phyloP scores from a whole-genome alignment of 139 green algal species.

The Coccomyxa sp. region DNA sequence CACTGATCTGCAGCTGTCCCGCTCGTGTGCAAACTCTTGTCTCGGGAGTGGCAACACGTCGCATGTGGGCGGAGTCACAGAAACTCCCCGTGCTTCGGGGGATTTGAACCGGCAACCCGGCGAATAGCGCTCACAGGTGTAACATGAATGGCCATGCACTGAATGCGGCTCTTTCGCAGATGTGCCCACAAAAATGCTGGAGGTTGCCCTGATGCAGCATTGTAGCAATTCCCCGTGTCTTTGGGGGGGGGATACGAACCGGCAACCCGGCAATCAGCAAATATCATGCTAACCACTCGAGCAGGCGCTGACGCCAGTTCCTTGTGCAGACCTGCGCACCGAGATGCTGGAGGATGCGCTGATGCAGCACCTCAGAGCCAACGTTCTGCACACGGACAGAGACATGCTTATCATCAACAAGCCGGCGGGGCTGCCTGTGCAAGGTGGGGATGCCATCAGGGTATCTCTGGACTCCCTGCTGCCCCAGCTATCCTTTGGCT shows the following conservation, averaged over 20 bases:
- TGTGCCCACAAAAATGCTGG: not conserved
- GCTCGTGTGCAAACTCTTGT: too few relatives aligned
- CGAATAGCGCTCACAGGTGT: too few relatives aligned
- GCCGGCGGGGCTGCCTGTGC: slow-evolving; percentile 51
- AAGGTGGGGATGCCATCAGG: slow-evolving; percentile 27
- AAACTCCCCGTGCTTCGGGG: too few relatives aligned
- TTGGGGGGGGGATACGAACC: not conserved
- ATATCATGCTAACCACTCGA: not conserved
- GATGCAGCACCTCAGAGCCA: slow-evolving; percentile 8
- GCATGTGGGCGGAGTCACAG: too few relatives aligned
- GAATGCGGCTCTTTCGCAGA: not conserved
- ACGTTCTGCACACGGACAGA: slow-evolving; percentile 24
- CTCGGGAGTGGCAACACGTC: too few relatives aligned
- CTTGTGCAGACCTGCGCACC: not conserved
- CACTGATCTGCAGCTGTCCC: too few relatives aligned
- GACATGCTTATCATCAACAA: slow-evolving; percentile 67
- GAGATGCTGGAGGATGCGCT: not conserved
- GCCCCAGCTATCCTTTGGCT: not conserved
- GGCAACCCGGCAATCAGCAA: not conserved
- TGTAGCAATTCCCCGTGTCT: not conserved
- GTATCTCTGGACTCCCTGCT: not conserved
- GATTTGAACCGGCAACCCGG: too few relatives aligned
- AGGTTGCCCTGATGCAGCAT: not conserved
- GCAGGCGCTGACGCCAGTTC: not conserved
- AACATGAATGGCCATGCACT: too few relatives aligned